Base-by-base conservation (phyloP, 2,329 filamentous ascomycete genomes). In the Colletotrichum cuscutae region DNA sequence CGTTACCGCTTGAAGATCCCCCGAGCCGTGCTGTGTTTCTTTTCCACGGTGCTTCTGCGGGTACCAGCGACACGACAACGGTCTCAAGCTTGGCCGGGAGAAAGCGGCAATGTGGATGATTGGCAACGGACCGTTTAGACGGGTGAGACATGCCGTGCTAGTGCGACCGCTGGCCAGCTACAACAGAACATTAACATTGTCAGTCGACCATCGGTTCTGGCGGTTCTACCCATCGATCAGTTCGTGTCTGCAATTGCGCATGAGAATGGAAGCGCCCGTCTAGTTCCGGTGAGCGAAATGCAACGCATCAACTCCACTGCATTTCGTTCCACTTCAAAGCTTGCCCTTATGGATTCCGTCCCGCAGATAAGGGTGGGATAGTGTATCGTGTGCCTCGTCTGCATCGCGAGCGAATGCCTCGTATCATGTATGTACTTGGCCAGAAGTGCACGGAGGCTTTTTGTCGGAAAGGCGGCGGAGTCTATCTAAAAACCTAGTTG, bases 101-200 rank as follows among this genome's bases (percentile, higher is more conserved):
- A 66, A 37, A 67, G 68, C 71, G 68, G 71, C 68, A 73, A 72
- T 22, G 62, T n/a, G 62, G 35, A 73, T 72, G 71, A 73, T 72
- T 73, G 68, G 71, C 62, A 61, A 26, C 49, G 52, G 28, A 12
- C 35, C 52, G 52, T 32, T 19, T 22, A 24, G 26, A 46, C 49
- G 46, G 59, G 35, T 46, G 66, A 72, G 60, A 70, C 70, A 72
- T 35, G 32, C 42, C 54, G 26, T 67, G 58, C 49, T 68, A 71
- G 69, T 62, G 65, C 58, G 28, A 68, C 65, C 24, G 69, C 57
- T 58, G 64, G 35, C 30, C 22, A 13, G 57, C 46, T 28, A 57
- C 58, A 60, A 53, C 24, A 15, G 26, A 35, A 9, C 11, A 37
- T 28, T 63, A 71, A 63, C 58, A 63, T 42, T 42, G 5, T 7